These are phyloP conservation scores for Leccinum fallax DNA, from an alignment of 1,284 basidiomycete genomes.

Conservation along the genomic window DNA sequence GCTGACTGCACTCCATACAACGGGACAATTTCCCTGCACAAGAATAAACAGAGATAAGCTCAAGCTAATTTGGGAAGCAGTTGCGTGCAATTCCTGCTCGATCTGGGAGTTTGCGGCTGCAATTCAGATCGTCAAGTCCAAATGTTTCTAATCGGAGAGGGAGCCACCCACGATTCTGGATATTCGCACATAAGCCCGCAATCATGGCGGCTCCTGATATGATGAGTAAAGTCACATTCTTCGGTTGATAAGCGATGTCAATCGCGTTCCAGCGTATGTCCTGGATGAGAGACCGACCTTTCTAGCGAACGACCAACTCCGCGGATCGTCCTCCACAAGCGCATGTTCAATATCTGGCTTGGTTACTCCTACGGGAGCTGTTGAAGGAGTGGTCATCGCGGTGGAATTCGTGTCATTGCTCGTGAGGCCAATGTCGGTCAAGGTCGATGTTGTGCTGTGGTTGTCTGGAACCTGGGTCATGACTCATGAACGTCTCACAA, in stretches of 20 bases:
- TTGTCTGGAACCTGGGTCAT: constrained; percentile 13
- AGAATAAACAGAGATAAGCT: constrained; percentile 81
- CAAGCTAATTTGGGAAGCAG: constrained; percentile 69
- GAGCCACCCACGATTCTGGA: constrained; percentile 63
- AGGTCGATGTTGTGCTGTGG: background rate
- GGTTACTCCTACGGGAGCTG: background rate
- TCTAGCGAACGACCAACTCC: constrained; percentile 66
- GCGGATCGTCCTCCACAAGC: constrained; percentile 74
- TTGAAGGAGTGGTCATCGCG: background rate
- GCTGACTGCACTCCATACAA: constrained; percentile 73
- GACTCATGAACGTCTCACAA: constrained; percentile 5
- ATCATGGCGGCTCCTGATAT: constrained; percentile 68
- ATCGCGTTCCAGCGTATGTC: background rate
- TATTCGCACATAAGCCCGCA: constrained; percentile 67
- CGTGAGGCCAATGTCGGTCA: background rate
- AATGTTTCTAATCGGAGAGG: constrained; percentile 8
- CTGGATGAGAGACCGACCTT: constrained; percentile 50
- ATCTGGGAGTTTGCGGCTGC: constrained; percentile 73
- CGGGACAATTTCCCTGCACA: constrained; percentile 66
- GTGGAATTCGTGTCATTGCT: background rate
- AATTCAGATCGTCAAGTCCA: constrained; percentile 4
- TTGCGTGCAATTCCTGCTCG: constrained; percentile 65
- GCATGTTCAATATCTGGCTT: constrained; percentile 65
- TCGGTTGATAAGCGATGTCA: background rate
- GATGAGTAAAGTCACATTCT: constrained; percentile 59